Evolutionary conservation across 2,329 filamentous ascomycete genomes (phyloP).

Genomic region (Pleurostoma richardsiae): DNA sequence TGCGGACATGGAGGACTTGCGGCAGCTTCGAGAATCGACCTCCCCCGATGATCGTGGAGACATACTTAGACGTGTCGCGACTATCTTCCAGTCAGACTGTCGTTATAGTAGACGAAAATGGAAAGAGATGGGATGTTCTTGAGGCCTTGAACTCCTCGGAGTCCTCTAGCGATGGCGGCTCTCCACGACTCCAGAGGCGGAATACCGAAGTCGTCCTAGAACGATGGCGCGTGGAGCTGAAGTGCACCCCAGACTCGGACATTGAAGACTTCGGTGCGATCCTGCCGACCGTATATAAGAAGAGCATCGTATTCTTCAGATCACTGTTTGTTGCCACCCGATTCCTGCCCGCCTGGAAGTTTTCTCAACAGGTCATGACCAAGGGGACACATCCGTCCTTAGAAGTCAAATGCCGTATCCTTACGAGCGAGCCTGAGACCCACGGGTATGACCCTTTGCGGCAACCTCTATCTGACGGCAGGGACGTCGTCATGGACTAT

Average conservation of each 20-base stretch:
- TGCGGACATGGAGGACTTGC: conserved; percentile 75
- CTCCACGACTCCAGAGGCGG: conserved; percentile 33
- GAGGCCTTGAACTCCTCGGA: conserved; percentile 70
- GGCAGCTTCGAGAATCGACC: conserved; percentile 74
- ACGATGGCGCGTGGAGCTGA: conserved; percentile 83
- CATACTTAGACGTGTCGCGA: conserved; percentile 75
- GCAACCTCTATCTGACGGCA: conserved; percentile 62
- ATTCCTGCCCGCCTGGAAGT: conserved; percentile 81
- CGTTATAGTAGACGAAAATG: conserved; percentile 81
- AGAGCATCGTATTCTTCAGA: conserved; percentile 90
- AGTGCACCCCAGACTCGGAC: conserved; percentile 46
- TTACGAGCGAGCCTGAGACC: conserved; percentile 52
- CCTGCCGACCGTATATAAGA: conserved; percentile 91
- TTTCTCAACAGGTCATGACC: conserved; percentile 65
- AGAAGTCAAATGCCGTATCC: conserved; percentile 75
- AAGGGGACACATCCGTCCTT: conserved; percentile 66
- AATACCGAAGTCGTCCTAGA: conserved; percentile 78
- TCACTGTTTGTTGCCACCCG: conserved; percentile 79
- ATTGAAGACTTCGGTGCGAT: conserved; percentile 54
- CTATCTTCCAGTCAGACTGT: conserved; percentile 82
- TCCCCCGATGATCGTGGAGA: conserved; percentile 82
- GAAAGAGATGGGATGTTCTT: conserved; percentile 87
- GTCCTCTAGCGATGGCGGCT: conserved; percentile 42
- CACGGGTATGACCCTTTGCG: conserved; percentile 64
- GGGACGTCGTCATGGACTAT: conserved; percentile 68